A percentile compares a stretch with the other conserved stretches of the same genome.
Evolutionary conservation across 106 monocot species (phyloP).

Genomic region (Triglochin maritima): DNA sequence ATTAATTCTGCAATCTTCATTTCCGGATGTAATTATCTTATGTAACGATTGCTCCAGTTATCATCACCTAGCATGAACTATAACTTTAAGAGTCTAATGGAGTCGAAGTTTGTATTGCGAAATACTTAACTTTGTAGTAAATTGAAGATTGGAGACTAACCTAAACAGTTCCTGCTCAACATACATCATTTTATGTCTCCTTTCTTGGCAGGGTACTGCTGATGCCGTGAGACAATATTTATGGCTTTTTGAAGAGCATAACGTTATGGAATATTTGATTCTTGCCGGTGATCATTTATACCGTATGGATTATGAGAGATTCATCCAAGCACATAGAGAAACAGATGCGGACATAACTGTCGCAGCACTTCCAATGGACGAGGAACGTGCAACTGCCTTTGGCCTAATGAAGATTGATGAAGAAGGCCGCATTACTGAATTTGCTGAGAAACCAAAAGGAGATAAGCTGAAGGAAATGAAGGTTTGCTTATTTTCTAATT

Average conservation of each 20-base stretch:
- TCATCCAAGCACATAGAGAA: conserved; percentile 95
- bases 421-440: conserved; percentile 91
- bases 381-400: conserved; percentile 78
- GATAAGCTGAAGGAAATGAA: conserved; percentile 88
- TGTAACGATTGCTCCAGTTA: too few species aligned
- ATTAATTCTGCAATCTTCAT: too few species aligned
- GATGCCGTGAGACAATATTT: conserved; percentile 96
- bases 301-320: conserved; percentile 96
- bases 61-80: too few species aligned
- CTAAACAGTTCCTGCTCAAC: too few species aligned
- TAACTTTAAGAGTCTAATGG: too few species aligned
- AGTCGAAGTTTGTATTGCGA: too few species aligned
- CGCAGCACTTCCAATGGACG: conserved; percentile 93
- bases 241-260: conserved; percentile 94
- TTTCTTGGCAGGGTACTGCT: conserved; percentile 56
- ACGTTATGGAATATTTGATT: conserved; percentile 79
- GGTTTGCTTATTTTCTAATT: conserved; percentile 29
- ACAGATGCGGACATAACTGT: conserved; percentile 96
- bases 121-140: too few species aligned
- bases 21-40: too few species aligned
- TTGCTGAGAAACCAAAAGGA: conserved; percentile 93
- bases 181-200: too few species aligned
- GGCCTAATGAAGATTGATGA: conserved; percentile 98
- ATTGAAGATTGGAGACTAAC: too few species aligned
- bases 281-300: conserved; percentile 97